Conservation (phyloP, 352 stramenopile species). For the Blastocystis sp. region DNA sequence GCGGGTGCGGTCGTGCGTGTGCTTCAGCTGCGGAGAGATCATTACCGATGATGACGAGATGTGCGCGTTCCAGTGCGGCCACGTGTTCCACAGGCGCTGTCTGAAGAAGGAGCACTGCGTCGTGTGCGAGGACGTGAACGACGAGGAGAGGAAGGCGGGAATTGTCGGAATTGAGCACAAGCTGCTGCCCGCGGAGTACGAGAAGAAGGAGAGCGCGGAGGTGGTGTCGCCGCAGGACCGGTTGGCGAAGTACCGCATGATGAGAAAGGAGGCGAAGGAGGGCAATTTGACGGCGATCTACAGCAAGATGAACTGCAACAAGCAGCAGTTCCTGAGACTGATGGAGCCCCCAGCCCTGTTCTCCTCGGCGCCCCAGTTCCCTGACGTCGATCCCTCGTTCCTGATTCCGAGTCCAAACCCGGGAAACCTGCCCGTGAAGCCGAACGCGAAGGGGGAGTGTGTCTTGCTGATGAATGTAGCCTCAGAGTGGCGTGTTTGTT, state of each 20-base stretch:
- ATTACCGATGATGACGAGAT: background rate
- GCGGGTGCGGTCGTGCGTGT: background rate
- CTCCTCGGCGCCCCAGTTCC: slow-evolving; percentile 5
- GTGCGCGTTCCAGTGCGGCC: slow-evolving; percentile 12
- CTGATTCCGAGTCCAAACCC: background rate
- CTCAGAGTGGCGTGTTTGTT: background rate
- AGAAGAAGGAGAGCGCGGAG: background rate
- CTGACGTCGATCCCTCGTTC: background rate
- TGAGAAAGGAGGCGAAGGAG: background rate
- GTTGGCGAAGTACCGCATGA: background rate
- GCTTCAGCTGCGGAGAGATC: background rate
- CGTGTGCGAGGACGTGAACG: background rate
- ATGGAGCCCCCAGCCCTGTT: slow-evolving; percentile 7
- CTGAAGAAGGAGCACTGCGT: background rate
- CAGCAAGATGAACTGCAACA: background rate
- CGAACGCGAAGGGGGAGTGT: slow-evolving; percentile 19
- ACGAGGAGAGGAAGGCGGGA: background rate
- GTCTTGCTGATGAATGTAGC: background rate
- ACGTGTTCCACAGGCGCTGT: slow-evolving; percentile 16
- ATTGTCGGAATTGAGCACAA: background rate
- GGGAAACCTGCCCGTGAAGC: slow-evolving; percentile 13
- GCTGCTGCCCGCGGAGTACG: background rate
- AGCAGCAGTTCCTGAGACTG: background rate
- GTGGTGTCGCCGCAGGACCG: background rate
- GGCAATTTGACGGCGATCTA: background rate